These are phyloP conservation scores for Mycena crocata DNA, from an alignment of 768 basidiomycete species.

Conservation along the genomic window DNA sequence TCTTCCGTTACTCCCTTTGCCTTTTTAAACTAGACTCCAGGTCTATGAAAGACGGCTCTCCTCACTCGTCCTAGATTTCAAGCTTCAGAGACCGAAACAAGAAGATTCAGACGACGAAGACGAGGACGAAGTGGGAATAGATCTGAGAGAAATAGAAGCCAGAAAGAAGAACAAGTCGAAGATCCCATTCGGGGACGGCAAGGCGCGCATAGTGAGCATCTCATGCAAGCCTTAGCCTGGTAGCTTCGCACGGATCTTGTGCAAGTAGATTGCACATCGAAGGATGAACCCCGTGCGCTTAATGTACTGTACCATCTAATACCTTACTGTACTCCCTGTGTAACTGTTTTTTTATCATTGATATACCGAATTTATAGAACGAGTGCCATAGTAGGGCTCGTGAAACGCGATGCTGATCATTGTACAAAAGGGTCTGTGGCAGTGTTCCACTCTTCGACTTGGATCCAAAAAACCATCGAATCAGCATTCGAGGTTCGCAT, in stretches of 20 bases:
- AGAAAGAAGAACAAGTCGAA: slow-evolving; percentile 36
- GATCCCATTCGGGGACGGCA: slow-evolving; percentile 69
- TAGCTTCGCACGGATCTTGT: background rate
- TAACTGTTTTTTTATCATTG: no score
- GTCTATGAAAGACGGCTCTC: slow-evolving; percentile 2
- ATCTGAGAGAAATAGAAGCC: slow-evolving; percentile 34
- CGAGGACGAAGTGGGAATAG: slow-evolving; percentile 28
- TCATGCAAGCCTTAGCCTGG: slow-evolving; percentile 48
- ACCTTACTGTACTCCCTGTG: slow-evolving; percentile 7
- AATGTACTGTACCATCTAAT: slow-evolving; percentile 22
- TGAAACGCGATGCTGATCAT: no score
- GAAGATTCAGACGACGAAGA: slow-evolving; percentile 15
- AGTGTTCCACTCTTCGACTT: no score
- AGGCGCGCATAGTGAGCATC: slow-evolving; percentile 64
- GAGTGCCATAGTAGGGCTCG: no score
- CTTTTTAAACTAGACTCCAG: background rate
- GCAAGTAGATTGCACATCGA: no score
- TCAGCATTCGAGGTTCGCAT: no score
- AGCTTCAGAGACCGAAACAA: no score
- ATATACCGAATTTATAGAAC: no score
- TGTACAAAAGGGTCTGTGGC: no score
- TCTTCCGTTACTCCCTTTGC: background rate
- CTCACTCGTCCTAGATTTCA: slow-evolving; percentile 18
- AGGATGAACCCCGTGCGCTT: background rate
- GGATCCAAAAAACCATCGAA: no score